phyloP scores from a whole-genome alignment of 2,329 filamentous ascomycete genomes.

The Aspergillus pseudoterreus region DNA sequence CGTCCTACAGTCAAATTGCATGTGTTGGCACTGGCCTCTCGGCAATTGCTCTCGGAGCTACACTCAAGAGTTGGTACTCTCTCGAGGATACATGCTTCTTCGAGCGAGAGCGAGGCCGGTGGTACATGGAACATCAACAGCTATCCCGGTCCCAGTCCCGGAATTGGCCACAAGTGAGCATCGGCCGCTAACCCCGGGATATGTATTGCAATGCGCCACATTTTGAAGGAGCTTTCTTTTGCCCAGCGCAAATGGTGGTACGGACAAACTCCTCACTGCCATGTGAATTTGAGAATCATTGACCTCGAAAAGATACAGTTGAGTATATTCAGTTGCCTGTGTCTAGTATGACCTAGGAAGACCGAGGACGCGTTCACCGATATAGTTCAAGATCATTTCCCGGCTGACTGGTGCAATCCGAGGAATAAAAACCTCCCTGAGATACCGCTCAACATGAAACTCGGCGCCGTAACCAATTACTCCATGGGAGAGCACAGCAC shows the following conservation, averaged over 20 bases:
- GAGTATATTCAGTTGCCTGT: too few species aligned
- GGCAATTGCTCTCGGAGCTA: constrained; percentile 58
- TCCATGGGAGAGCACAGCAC: constrained; percentile 52
- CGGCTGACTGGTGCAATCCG: constrained; percentile 55
- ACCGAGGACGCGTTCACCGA: constrained; percentile 35
- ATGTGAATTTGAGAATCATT: too few species aligned
- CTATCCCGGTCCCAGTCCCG: constrained; percentile 46
- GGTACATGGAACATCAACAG: constrained; percentile 62
- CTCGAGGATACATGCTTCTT: constrained; percentile 59
- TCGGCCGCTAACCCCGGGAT: too few species aligned
- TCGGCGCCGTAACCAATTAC: constrained; percentile 60
- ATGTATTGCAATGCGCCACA: too few species aligned
- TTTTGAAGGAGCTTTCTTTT: too few species aligned
- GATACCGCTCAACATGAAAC: constrained; percentile 57
- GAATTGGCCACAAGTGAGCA: too few species aligned
- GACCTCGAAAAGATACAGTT: too few species aligned
- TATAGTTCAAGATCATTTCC: constrained; percentile 41
- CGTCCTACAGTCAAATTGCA: constrained; percentile 23
- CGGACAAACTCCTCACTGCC: too few species aligned
- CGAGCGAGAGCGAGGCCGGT: constrained; percentile 52
- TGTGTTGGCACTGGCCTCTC: constrained; percentile 58
- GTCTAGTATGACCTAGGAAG: constrained; percentile 33
- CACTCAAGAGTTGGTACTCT: constrained; percentile 54
- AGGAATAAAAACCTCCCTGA: constrained; percentile 56
- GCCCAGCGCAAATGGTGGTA: too few species aligned